These are phyloP conservation scores for Fusarium circinatum DNA, from an alignment of 2,329 filamentous ascomycete species.

Conservation along the genomic window DNA sequence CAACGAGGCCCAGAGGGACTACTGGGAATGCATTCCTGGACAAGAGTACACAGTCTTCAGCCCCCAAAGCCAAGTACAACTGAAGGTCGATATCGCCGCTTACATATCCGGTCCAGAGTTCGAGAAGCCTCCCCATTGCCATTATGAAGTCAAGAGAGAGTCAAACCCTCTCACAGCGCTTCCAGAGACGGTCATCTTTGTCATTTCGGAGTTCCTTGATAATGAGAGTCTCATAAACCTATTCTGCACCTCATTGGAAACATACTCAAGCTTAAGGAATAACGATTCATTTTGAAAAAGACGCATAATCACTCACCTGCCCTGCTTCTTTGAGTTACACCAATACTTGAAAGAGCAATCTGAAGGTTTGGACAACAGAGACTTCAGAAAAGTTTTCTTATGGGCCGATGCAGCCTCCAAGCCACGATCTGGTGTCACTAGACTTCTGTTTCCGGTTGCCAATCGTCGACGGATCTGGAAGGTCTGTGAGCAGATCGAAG, in stretches of 20 bases:
- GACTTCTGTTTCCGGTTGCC: no score
- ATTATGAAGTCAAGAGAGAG: neutral
- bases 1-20: neutral
- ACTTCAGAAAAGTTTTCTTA: no score
- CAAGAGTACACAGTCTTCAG: neutral
- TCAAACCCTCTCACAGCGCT: neutral
- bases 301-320: neutral
- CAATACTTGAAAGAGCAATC: neutral
- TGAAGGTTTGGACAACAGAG: no score
- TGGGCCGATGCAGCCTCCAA: no score
- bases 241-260: neutral
- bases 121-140: accelerated
- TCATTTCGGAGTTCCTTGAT: neutral
- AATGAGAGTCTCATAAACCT: neutral
- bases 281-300: neutral
- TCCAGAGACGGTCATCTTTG: neutral
- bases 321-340: neutral
- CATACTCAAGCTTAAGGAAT: neutral
- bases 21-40: neutral
- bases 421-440: no score
- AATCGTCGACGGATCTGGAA: no score
- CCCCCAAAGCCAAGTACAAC: neutral
- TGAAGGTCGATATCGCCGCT: neutral
- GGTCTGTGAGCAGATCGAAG: neutral
- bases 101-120: neutral